Evolutionary conservation across 164 flowering plant species (phyloP).

Genomic region (Sextonia rubra): DNA sequence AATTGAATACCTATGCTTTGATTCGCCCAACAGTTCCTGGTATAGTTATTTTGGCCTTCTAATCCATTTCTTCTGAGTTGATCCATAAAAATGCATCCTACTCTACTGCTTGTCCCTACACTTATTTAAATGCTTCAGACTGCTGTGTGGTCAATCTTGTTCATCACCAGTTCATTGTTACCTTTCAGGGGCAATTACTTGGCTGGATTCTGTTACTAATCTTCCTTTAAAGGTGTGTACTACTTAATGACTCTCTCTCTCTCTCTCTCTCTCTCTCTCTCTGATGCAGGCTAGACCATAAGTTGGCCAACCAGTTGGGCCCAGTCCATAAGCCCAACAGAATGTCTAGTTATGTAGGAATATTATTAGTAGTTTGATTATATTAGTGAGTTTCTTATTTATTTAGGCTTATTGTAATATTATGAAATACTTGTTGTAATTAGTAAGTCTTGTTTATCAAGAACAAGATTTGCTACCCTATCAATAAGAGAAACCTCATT

Average conservation of each 20-base stretch:
- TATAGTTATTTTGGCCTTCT: conserved; percentile 12
- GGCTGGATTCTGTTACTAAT: conserved; percentile 93
- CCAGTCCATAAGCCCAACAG: too few relatives aligned
- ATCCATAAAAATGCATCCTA: not conserved
- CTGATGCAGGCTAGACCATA: not conserved
- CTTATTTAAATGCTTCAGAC: too few relatives aligned
- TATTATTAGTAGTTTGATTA: too few relatives aligned
- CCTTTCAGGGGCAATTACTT: conserved; percentile 54
- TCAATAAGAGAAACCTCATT: too few relatives aligned
- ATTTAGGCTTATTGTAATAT: too few relatives aligned
- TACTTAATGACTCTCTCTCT: not conserved
- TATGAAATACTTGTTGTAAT: too few relatives aligned
- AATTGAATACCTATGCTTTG: conserved; percentile 86
- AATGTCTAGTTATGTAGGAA: too few relatives aligned
- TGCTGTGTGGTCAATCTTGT: not conserved
- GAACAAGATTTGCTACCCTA: too few relatives aligned
- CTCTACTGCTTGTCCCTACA: too few relatives aligned
- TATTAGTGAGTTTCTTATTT: too few relatives aligned
- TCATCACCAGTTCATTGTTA: conserved; percentile 2
- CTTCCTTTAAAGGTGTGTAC: conserved; percentile 67
- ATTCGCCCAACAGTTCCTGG: conserved; percentile 90
- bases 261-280: not conserved
- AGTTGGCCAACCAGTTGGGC: too few relatives aligned
- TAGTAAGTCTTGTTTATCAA: too few relatives aligned
- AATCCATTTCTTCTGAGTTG: not conserved